Evolutionary conservation across 441 rosid species (phyloP), one percentile per base, ranked within the genome.

Genomic region (Adansonia gregorii): DNA sequence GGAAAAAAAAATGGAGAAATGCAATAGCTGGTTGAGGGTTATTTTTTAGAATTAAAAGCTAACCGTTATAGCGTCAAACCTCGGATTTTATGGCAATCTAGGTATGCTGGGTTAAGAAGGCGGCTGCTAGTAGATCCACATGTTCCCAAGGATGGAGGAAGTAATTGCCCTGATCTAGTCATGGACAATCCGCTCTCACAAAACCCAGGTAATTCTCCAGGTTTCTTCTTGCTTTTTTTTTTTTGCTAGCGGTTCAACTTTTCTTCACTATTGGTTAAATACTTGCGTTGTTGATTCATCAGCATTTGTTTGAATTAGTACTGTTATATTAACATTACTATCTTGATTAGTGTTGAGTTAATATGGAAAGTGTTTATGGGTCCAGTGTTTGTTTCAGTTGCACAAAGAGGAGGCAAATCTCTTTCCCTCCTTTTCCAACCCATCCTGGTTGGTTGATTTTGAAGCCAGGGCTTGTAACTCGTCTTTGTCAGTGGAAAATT

Each of bases 171-270:
- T 75, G 81, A 93, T 86, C 91, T 86, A 66, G 87, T 83, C 35
- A 86, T 95, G 65, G 99, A 93, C 80, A 95, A 93, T 86, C 99
- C 99, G n/a, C 85, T 95, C 67, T 95, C 98, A 6, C 97, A 93
- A 80, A 95, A 89, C 83, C 97, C 98, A 85, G 98, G 99, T 92
- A 80, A 72, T 41, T 35, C 1, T 43, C 1, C 78, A 49, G 17
- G 35, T 74, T 75, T 43, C 60, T 80, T 82, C 12, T 46, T 71
- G n/a, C n/a, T n/a, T n/a, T n/a, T n/a, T n/a, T n/a, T n/a, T n/a
- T n/a, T 69, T 14, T 14, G 9, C 5, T 54, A 45, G 12, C 55
- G 4, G 35, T 78, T 27, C 20, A 8, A 8, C 15, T 48, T 35
- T 59, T 41, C 64, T 56, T 73, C 31, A 4, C 15, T 20, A n/a